phyloP scores from a whole-genome alignment of 2,329 filamentous ascomycete genomes.

The Dactylellina parvicollis region DNA sequence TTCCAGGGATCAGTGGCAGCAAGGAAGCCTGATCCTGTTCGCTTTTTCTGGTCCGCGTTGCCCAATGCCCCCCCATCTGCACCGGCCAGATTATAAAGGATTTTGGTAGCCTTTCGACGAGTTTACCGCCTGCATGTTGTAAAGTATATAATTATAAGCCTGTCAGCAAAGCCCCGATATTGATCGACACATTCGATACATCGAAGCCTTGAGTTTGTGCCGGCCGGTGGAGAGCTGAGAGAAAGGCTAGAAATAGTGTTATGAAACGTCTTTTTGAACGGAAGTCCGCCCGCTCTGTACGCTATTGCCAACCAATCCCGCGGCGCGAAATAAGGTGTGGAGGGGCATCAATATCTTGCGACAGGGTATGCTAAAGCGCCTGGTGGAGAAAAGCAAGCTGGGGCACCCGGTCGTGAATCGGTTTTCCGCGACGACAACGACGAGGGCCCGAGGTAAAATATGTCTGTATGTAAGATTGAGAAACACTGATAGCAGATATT shows the following conservation, averaged over 20 bases:
- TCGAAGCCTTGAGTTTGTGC: background rate
- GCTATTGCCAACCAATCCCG: slow-evolving; percentile 16
- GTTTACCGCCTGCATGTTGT: background rate
- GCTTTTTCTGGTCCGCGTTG: no score
- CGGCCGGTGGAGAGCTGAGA: background rate
- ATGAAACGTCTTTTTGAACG: slow-evolving; percentile 22
- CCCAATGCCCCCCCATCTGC: no score
- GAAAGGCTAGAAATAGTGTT: background rate
- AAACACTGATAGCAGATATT: background rate
- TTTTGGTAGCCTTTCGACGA: background rate
- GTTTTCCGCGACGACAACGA: background rate
- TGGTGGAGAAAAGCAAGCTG: background rate
- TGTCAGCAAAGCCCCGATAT: slow-evolving; percentile 5
- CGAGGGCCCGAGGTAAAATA: background rate
- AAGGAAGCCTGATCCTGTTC: no score
- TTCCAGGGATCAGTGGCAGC: background rate
- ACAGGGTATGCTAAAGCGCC: slow-evolving; percentile 20
- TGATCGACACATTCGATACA: slow-evolving; percentile 7
- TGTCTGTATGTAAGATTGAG: background rate
- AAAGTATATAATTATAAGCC: background rate
- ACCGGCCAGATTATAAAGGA: background rate
- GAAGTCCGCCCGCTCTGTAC: slow-evolving; percentile 2
- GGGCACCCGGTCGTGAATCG: background rate
- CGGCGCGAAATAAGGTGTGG: slow-evolving; percentile 44
- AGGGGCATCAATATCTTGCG: slow-evolving; percentile 21